These are phyloP conservation scores for Leccinum aurantiacum DNA, from an alignment of 768 basidiomycete genomes.

Conservation along the genomic window DNA sequence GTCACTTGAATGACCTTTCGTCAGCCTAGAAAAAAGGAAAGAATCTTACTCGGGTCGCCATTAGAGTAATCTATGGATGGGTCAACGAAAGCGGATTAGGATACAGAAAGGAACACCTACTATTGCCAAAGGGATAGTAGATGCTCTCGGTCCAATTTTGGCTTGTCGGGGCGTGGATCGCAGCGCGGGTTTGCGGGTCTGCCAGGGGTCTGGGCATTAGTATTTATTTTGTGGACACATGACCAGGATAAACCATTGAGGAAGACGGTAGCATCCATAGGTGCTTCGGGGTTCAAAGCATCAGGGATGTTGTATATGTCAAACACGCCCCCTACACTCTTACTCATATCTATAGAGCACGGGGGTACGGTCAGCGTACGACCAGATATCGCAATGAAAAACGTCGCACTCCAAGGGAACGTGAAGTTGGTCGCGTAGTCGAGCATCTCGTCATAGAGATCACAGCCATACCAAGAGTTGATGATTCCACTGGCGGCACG, in stretches of 20 bases:
- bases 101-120: constrained; percentile 14
- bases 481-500: constrained; percentile 52
- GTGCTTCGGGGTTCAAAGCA: constrained; percentile 50
- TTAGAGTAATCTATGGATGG: constrained; percentile 18
- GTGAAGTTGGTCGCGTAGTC: constrained; percentile 76
- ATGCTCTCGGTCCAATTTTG: constrained; percentile 41
- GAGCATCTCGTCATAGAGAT: constrained; percentile 60
- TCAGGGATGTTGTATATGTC: constrained; percentile 57
- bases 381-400: not conserved
- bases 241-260: constrained; percentile 52
- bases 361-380: constrained; percentile 3
- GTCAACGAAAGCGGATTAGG: not conserved
- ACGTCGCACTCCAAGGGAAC: constrained; percentile 52
- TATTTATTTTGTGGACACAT: not conserved
- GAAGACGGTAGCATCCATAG: constrained; percentile 54
- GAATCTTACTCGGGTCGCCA: constrained; percentile 35
- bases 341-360: constrained; percentile 18
- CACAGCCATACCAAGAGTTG: constrained; percentile 66
- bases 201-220: not conserved
- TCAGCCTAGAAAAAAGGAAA: not conserved
- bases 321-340: constrained; percentile 35
- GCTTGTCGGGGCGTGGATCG: constrained; percentile 69
- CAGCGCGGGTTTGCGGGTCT: constrained; percentile 57
- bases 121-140: constrained; percentile 37
- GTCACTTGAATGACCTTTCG: not conserved